Base-by-base conservation (phyloP, 345 rosid genomes). In the Nephelium lappaceum region DNA sequence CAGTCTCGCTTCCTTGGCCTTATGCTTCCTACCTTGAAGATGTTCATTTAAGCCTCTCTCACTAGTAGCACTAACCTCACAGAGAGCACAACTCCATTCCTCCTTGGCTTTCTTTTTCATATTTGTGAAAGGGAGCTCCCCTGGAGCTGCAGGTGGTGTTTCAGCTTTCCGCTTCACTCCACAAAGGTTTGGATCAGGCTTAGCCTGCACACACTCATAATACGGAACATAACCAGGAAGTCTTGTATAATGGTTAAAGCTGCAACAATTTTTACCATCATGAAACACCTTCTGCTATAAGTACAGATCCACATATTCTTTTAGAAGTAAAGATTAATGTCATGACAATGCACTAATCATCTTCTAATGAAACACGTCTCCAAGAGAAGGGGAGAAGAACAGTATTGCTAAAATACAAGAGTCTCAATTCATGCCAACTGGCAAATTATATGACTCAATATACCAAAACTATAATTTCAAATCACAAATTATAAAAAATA, bases 11-110 rank as follows among this genome's bases (percentile, higher is more conserved):
- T 80, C 86, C 43, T 80, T 78, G 49, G 84, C 78, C 73, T 83
- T 81, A 78, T 86, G 91, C 78, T 74, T 91, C 84, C 71, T 89
- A 61, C 85, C 87, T 77, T 76, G 68, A 19, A 87, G 83, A 63
- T 87, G 87, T 8, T 85, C 81, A 6, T 78, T 73, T 77, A 90
- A 81, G 78, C 78, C 87, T 63, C 38, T 82, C 80, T 84, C 87
- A 43, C 85, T 75, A 6, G 88, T 82, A 21, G 81, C 73, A 53
- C 77, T 75, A 62, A 86, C 86, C 78, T 61, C 79, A 80, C 94
- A 90, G 16, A 85, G 74, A 27, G 91, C 86, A 79, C 93, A 88
- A 53, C 85, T 88, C 90, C 86, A 87, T 57, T 83, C 86, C 63
- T 83, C 83, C 78, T 81, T 77, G 3, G 77, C 64, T 72, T 71